These are phyloP conservation scores for Infundibulicybe gibba DNA, from an alignment of 768 basidiomycete genomes.

Conservation along the genomic window DNA sequence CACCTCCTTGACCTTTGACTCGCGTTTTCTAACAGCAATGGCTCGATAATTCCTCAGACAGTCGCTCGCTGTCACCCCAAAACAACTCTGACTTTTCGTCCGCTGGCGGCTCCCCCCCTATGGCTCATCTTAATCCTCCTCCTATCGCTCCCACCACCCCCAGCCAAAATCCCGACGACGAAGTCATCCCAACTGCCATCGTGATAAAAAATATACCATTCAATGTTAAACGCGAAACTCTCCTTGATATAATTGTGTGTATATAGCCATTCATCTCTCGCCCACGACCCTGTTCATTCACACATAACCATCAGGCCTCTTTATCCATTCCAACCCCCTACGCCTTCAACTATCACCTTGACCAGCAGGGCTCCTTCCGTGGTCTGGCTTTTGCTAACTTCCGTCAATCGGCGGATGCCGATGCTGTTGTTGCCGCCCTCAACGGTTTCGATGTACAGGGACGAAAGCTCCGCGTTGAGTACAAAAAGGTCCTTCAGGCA, in stretches of 20 bases:
- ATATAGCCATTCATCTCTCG: constrained; percentile 8
- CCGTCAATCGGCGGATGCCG: constrained; percentile 85
- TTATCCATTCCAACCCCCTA: constrained; percentile 94
- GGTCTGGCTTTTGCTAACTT: constrained; percentile 99
- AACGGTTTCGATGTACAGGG: constrained; percentile 97
- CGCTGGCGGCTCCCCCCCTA: constrained; percentile 78
- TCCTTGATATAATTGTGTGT: constrained; percentile 94
- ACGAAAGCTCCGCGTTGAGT: constrained; percentile 96
- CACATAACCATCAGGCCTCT: constrained; percentile 56
- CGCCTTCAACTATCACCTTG: constrained; percentile 99
- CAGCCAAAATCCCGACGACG: constrained; percentile 65
- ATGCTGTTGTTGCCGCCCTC: constrained; percentile 91
- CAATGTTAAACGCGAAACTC: constrained; percentile 94
- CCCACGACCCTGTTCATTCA: constrained; percentile 9
- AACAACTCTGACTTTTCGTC: constrained; percentile 90
- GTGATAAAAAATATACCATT: constrained; percentile 99
- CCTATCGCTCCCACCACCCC: constrained; percentile 48
- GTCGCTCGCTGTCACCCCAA: constrained; percentile 79
- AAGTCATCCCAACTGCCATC: constrained; percentile 97
- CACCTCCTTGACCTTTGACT: constrained; percentile 12
- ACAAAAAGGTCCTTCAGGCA: constrained; percentile 99
- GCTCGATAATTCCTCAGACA: constrained; percentile 72
- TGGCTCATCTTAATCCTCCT: constrained; percentile 40
- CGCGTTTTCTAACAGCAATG: constrained; percentile 61
- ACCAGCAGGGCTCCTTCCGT: constrained; percentile 94